These are phyloP conservation scores for Colletotrichum gloeosporioides DNA, from an alignment of 2,329 filamentous ascomycete genomes.

Conservation along the genomic window DNA sequence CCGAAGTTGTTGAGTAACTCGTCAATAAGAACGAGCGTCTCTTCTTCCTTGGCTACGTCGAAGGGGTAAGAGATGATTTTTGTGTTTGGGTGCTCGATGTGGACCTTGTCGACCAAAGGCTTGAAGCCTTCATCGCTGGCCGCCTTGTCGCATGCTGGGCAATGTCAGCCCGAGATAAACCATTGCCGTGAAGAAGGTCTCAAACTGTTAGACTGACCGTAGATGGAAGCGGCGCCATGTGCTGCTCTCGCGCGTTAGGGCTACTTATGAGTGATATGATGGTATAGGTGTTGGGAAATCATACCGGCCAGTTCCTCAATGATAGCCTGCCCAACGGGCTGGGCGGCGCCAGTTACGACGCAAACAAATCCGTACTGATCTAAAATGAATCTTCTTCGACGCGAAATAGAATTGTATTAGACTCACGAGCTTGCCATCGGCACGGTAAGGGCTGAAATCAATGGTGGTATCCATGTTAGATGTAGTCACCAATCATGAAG, in stretches of 20 bases:
- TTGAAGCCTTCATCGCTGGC: constrained; percentile 43
- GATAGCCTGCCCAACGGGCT: constrained; percentile 65
- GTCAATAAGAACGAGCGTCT: constrained; percentile 65
- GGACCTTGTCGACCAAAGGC: constrained; percentile 45
- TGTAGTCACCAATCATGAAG: neutral
- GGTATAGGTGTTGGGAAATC: neutral
- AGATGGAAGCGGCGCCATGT: constrained; percentile 69
- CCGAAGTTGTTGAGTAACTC: constrained; percentile 66
- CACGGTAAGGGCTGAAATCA: constrained; percentile 62
- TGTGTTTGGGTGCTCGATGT: constrained; percentile 55
- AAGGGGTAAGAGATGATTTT: constrained; percentile 68
- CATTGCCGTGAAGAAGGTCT: neutral
- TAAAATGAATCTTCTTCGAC: neutral
- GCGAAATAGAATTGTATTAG: neutral
- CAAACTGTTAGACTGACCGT: constrained; percentile 40
- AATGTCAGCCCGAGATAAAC: neutral
- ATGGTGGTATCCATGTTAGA: constrained; percentile 38
- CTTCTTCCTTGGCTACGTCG: constrained; percentile 62
- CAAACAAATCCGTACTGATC: constrained; percentile 67
- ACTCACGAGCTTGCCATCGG: constrained; percentile 61
- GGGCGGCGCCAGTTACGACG: constrained; percentile 66
- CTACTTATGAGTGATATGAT: neutral
- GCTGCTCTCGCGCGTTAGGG: constrained; percentile 39
- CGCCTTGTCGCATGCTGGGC: constrained; percentile 52
- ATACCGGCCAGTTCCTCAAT: constrained; percentile 63